Base-by-base conservation (phyloP, 768 basidiomycete species). In the Lactarius evosmus region DNA sequence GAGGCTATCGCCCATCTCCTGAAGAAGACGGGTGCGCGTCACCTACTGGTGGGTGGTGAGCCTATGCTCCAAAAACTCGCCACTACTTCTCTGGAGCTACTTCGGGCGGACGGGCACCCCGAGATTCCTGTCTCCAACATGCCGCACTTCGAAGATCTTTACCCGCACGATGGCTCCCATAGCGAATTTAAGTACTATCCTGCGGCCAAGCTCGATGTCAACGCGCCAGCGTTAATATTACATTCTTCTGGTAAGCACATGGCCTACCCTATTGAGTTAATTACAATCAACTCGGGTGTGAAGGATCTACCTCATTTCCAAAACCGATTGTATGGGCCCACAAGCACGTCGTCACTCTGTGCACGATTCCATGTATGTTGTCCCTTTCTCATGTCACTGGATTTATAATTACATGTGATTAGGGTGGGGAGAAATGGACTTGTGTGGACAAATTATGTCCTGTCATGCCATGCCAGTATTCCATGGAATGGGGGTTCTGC, bases 1-100 rank as follows among this genome's bases (percentile, higher is more conserved):
- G 74, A 76, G 2, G 83, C 82, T 0, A 50, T 72, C 33, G 71
- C 71, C 8, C 71, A 72, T 29, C 65, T 72, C 1, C 58, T 72
- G 29, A 58, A 60, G 14, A 68, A 72, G 53, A 76, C 75, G 16
- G 69, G 70, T 9, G 53, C 71, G 8, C 65, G 66, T 1, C 72
- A 74, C 50, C 63, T 80, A 34, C 70, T 80, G 56, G 64, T 67
- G 2, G 61, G 67, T 22, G 44, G 57, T 7, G 70, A 72, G 22
- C 66, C 69, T 27, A 64, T 62, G 40, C 57, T 68, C 17, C 62
- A 65, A 49, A 61, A 58, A 27, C 62, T 70, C 2, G 70, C 69
- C 27, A n/a, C 51, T 0, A 14, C 61, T 7, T 56, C 61, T 6
- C 7, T 65, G 50, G 30, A 61, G 54, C 32, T 68, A 33, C 46